These are phyloP conservation scores for Periconia digitata DNA, from an alignment of 2,329 filamentous ascomycete species.

Conservation along the genomic window DNA sequence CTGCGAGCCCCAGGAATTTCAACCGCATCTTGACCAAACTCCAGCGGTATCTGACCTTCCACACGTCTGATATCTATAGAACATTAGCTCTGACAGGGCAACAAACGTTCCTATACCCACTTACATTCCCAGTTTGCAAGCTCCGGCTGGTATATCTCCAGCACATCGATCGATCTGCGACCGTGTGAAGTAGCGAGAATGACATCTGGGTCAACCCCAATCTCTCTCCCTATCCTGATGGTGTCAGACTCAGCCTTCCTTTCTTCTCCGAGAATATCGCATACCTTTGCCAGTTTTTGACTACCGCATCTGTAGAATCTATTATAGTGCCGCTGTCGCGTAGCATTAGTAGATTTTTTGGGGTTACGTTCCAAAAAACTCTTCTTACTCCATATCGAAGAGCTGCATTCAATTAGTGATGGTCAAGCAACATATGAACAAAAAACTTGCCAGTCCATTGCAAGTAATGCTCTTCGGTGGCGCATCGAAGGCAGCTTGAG, in stretches of 20 bases:
- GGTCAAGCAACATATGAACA: not conserved
- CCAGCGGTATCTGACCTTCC: slow-evolving; percentile 75
- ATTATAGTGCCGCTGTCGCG: slow-evolving; percentile 70
- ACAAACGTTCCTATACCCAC: slow-evolving; percentile 48
- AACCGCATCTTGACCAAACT: slow-evolving; percentile 74
- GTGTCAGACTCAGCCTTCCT: slow-evolving; percentile 9
- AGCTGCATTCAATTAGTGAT: slow-evolving; percentile 23
- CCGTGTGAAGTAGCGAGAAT: slow-evolving; percentile 93
- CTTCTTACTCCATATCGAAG: slow-evolving; percentile 42
- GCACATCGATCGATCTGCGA: slow-evolving; percentile 81
- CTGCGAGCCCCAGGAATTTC: slow-evolving; percentile 82
- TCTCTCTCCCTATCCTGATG: slow-evolving; percentile 72
- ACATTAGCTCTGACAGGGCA: too few species aligned
- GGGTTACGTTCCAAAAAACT: too few species aligned
- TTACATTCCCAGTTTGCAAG: slow-evolving; percentile 92
- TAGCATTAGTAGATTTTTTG: slow-evolving; percentile 15
- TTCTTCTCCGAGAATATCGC: slow-evolving; percentile 19
- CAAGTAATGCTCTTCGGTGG: slow-evolving; percentile 44
- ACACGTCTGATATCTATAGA: slow-evolving; percentile 72
- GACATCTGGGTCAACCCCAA: slow-evolving; percentile 78
- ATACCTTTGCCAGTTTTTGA: slow-evolving; percentile 75
- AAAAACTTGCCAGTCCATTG: slow-evolving; percentile 44
- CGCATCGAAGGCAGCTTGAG: slow-evolving; percentile 44
- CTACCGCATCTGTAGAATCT: slow-evolving; percentile 75
- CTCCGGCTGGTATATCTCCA: slow-evolving; percentile 76